Evolutionary conservation across 345 rosid genomes (phyloP), one percentile per base, ranked within the genome.

Genomic region (Acer campestre): DNA sequence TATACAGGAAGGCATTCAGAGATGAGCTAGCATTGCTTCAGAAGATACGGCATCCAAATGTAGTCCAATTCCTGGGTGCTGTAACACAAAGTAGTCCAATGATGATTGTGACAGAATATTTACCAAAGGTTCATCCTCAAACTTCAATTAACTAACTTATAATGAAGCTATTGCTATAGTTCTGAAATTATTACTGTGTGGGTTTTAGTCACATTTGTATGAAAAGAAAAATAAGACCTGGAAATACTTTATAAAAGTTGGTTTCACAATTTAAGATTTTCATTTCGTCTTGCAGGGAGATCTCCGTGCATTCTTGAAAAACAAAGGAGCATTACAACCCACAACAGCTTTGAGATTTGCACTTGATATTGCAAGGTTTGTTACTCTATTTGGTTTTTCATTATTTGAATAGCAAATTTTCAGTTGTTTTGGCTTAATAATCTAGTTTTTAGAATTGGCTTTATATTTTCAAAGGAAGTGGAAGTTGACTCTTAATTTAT

Each of bases 61-160:
- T 94, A 3, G 97, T 96, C 22, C 99, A 96, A 82, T 96, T 96
- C 84, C 89, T 96, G 78, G 97, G 99, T 76, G 98, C 99, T 70
- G 97, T 96, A 75, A 95, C 98, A 22, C 99, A 92, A 78, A 96
- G 87, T 85, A 93, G 92, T 77, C 98, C 99, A 53, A 91, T 96
- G 99, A 96, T 96, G 98, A 96, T 93, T 81, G 98, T 96, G 65
- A 96, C 92, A 17, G 99, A 93, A 80, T 93, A 92, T 82, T 79
- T 96, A 75, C 97, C 92, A 12, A 91, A 93, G 97, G 98, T 95
- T 62, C 66, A 74, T 65, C 61, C 67, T 44, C 71, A 42, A 61
- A 62, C 17, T 64, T 76, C 76, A 4, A 61, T 72, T 74, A 58
- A 29, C 48, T 74, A 40, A 11, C 56, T 51, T 58, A 46, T 51